Evolutionary conservation across 306 rosid genomes (phyloP).

Genomic region (Pyrus communis): DNA sequence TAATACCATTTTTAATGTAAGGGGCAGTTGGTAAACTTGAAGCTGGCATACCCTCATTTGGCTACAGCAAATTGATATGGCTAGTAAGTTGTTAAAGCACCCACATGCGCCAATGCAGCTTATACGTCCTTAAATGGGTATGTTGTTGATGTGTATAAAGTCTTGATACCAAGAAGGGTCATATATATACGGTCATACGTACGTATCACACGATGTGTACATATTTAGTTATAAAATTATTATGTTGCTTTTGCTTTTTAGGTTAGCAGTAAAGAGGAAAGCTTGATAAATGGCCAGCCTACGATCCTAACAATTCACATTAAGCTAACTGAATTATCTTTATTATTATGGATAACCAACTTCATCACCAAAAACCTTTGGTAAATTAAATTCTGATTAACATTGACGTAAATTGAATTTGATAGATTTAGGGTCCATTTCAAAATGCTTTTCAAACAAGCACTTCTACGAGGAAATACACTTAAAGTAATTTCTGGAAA

Average conservation of each 20-base stretch:
- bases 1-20: constrained; percentile 6
- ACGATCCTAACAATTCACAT: background rate
- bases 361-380: background rate
- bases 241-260: background rate
- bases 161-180: background rate
- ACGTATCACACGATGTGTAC: background rate
- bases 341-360: background rate
- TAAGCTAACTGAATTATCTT: background rate
- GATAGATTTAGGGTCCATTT: background rate
- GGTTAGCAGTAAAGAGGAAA: background rate
- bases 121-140: background rate
- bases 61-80: background rate
- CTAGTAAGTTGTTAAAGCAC: background rate
- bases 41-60: constrained; percentile 14
- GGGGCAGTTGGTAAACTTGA: constrained; percentile 19
- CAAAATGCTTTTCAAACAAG: background rate
- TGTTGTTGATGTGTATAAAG: background rate
- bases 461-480: background rate
- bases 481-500: background rate
- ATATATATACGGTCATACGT: background rate
- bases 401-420: background rate
- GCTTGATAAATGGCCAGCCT: background rate
- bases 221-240: background rate
- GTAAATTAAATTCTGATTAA: background rate
- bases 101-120: background rate